Percentiles rank a stretch among this genome's conserved stretches.
Conservation (phyloP, 2,329 filamentous ascomycete genomes). For the Biscogniauxia mediterranea region DNA sequence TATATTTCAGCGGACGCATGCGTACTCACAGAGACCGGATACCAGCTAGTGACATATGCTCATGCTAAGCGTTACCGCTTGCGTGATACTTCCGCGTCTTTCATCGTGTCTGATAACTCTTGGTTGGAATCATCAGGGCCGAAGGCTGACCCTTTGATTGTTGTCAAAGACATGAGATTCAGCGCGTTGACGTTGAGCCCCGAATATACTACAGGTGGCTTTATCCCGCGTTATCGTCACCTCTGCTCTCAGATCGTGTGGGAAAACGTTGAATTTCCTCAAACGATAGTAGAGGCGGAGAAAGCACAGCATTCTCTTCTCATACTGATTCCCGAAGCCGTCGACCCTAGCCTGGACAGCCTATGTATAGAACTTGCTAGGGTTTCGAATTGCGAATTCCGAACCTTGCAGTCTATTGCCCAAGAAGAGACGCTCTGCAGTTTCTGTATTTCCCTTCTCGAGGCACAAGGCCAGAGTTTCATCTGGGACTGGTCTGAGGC, state of each 20-base stretch:
- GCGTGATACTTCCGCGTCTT: no score
- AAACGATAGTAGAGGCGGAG: neutral
- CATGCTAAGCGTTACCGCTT: conserved; percentile 39
- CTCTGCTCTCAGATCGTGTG: neutral
- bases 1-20: no score
- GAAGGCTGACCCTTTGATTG: no score
- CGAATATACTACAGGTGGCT: no score
- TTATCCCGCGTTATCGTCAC: no score
- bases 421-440: conserved; percentile 17
- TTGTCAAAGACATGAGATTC: no score
- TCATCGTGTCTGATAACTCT: no score
- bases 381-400: conserved; percentile 13
- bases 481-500: conserved; percentile 40
- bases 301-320: conserved; percentile 2
- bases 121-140: no score
- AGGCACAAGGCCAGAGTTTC: conserved; percentile 34
- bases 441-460: conserved; percentile 47
- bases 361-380: conserved; percentile 11
- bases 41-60: conserved; percentile 42
- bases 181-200: no score
- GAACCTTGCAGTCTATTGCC: neutral
- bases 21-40: no score
- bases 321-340: conserved; percentile 16
- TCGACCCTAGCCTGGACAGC: neutral
- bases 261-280: neutral